Conservation (phyloP, 1,139 yeast species). For the Petasospora fabianii region DNA sequence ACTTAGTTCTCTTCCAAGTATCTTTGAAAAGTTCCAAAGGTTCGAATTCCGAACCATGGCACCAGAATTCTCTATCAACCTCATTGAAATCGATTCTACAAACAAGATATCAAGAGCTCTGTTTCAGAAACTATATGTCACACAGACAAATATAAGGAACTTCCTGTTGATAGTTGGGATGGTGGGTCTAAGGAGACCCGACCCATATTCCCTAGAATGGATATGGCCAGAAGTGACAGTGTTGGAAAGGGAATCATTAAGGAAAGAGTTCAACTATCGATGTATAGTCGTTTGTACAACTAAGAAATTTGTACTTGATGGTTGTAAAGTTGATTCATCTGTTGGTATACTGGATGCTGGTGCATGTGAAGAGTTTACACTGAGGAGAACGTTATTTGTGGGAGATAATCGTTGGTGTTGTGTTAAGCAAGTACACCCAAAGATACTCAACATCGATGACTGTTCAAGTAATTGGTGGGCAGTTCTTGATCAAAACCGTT, state of each 20-base stretch:
- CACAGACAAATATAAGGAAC: conserved; percentile 4
- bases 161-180: conserved; percentile 4
- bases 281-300: conserved; percentile 2
- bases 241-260: conserved; percentile 5
- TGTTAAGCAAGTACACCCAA: conserved; percentile 1
- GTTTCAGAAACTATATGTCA: conserved; percentile 3
- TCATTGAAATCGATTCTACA: conserved; percentile 7
- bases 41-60: neutral
- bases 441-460: conserved; percentile 1
- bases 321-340: neutral
- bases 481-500: neutral
- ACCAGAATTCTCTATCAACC: conserved; percentile 9
- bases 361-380: neutral
- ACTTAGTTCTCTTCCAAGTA: neutral
- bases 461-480: conserved; percentile 3
- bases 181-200: conserved; percentile 1
- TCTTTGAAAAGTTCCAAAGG: conserved; percentile 5
- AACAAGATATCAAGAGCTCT: conserved; percentile 2
- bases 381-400: neutral
- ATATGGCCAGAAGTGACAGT: conserved; percentile 10
- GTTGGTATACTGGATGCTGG: neutral
- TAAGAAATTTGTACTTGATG: conserved; percentile 2
- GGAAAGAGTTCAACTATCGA: conserved; percentile 3
- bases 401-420: neutral
- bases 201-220: conserved; percentile 4